Percentiles rank a stretch among this genome's conserved stretches.
These are phyloP conservation scores for Corchorus olitorius DNA, from an alignment of 345 rosid species.

Conservation along the genomic window DNA sequence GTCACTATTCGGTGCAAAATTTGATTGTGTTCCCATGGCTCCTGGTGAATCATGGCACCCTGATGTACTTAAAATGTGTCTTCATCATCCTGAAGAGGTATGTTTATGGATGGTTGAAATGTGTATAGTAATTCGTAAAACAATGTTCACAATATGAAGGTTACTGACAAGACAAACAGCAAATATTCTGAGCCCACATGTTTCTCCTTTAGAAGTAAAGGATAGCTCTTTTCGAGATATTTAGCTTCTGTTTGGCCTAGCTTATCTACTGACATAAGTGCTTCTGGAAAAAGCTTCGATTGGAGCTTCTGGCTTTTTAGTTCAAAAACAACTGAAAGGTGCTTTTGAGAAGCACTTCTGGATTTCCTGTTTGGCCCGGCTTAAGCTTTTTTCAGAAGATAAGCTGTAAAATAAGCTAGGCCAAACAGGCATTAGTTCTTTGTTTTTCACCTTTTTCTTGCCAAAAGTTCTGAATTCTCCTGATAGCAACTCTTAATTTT, in stretches of 20 bases:
- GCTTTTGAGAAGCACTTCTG: too few relatives aligned
- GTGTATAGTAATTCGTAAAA: not conserved
- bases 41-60: constrained; percentile 99
- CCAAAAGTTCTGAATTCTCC: not conserved
- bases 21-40: constrained; percentile 56
- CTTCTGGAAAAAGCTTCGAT: too few relatives aligned
- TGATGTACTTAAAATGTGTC: constrained; percentile 77
- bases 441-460: not conserved
- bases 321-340: too few relatives aligned
- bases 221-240: not conserved
- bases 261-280: too few relatives aligned
- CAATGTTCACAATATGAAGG: not conserved
- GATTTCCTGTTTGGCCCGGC: too few relatives aligned
- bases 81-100: constrained; percentile 95
- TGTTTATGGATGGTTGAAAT: constrained; percentile 12
- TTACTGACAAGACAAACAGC: not conserved
- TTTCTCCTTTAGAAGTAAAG: not conserved
- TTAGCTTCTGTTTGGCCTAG: not conserved
- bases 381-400: too few relatives aligned
- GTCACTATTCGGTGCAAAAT: constrained; percentile 84
- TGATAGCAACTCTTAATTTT: not conserved
- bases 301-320: too few relatives aligned
- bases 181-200: not conserved
- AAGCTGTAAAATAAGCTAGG: too few relatives aligned
- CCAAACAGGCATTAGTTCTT: not conserved